Conservation (phyloP, 208 protist species). For the Acanthamoeba culbertsoni region DNA sequence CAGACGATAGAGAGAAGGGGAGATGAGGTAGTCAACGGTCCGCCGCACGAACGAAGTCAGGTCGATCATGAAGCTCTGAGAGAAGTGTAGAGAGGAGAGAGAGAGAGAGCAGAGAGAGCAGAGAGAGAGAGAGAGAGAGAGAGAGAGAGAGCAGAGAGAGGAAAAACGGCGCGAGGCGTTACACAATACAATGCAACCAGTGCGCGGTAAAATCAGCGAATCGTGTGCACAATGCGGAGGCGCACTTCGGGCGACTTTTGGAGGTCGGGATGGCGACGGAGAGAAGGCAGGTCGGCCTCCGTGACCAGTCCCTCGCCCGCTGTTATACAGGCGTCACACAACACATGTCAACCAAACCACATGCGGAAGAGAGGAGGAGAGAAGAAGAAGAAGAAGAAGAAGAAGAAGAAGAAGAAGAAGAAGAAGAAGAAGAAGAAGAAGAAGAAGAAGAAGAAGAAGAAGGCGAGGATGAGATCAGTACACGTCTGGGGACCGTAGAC, state of each 20-base stretch:
- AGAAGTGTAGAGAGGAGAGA: background rate
- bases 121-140: background rate
- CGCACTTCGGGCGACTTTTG: background rate
- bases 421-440: background rate
- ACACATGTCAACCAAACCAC: background rate
- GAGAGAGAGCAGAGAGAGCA: background rate
- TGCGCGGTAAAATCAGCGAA: no score
- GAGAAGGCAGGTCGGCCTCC: background rate
- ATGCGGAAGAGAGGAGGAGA: background rate
- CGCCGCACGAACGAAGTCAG: background rate
- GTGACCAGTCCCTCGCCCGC: background rate
- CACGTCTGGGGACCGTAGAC: background rate
- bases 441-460: background rate
- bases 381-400: background rate
- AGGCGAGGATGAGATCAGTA: no score
- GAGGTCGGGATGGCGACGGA: background rate
- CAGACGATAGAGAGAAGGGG: background rate
- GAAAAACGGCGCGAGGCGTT: no score
- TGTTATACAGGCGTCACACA: background rate
- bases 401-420: background rate
- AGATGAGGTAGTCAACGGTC: background rate
- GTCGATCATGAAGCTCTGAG: background rate
- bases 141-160: background rate
- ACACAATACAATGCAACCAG: no score
- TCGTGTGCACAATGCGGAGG: background rate